These are phyloP conservation scores for Crithidia thermophila DNA, from an alignment of 208 protist genomes.

Conservation along the genomic window DNA sequence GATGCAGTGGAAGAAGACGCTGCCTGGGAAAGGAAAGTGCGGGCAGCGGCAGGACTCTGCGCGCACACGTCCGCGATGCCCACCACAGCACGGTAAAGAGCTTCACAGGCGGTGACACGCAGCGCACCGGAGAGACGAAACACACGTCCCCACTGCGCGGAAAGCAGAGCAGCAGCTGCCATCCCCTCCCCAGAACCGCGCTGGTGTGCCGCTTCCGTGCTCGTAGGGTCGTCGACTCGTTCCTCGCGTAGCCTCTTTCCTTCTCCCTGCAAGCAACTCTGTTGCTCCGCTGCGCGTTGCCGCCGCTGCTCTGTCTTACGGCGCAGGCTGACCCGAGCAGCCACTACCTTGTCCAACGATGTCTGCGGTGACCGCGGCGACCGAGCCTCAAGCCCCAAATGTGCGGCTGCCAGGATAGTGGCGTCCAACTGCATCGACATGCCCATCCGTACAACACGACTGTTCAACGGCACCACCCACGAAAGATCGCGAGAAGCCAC, in stretches of 20 bases:
- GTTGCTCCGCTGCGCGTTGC: not conserved
- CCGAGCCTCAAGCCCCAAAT: conserved; percentile 19
- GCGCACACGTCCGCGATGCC: not conserved
- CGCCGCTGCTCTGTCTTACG: not conserved
- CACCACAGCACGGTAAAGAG: conserved; percentile 26
- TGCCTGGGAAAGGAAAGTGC: not conserved
- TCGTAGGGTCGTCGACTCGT: no score
- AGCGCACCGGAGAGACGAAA: conserved; percentile 21
- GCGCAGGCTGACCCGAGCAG: not conserved
- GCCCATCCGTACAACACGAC: conserved; percentile 22
- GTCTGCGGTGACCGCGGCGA: conserved; percentile 17
- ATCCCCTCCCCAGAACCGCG: not conserved
- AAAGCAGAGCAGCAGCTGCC: not conserved
- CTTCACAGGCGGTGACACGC: conserved; percentile 16
- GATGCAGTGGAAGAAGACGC: not conserved
- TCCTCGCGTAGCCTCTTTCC: not conserved
- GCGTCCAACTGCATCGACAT: conserved; percentile 23
- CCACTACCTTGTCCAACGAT: conserved; percentile 14
- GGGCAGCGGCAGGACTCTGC: not conserved
- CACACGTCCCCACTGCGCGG: conserved; percentile 13
- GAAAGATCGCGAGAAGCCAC: not conserved
- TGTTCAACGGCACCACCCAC: conserved; percentile 23
- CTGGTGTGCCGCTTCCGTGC: not conserved
- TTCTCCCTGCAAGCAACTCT: no score
- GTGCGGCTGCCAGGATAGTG: conserved; percentile 3